Base-by-base conservation (phyloP, 495 filamentous ascomycete species). In the Annulohypoxylon nitens region DNA sequence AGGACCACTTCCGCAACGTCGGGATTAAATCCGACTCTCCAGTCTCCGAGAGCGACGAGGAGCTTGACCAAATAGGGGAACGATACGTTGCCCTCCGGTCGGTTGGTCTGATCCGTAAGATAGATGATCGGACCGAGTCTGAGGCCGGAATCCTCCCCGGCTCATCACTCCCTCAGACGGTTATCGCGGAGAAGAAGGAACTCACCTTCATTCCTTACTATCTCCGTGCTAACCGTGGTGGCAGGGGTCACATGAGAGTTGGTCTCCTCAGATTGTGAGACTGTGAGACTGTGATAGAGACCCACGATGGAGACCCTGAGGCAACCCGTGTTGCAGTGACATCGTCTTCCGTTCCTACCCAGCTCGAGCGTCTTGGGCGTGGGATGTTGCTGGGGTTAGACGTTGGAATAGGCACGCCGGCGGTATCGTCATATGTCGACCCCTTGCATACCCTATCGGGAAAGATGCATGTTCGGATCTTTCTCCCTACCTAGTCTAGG, bases 1-100 rank as follows among this genome's bases (percentile, higher is more conserved):
- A 81, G 33, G 79, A 87, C 70, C 88, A 90, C 78, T 88, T 89
- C 79, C 86, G 86, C 79, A 82, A 82, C 34, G 71, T 85, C 39
- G 81, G 79, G 41, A 77, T 85, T 60, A 54, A 76, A 36, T 69
- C 79, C 37, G 80, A 79, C 59, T 76, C 77, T 47, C 74, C 74
- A n/a, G 74, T 80, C 16, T 64, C 51, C 20, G 82, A 82, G 47
- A 73, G 78, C 53, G 70, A 76, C 37, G 74, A 81, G 18, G 78
- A 58, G 60, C 69, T 81, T 11, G 75, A 74, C 61, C 65, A 76
- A 57, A 68, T 72, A 34, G 71, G 75, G 50, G 81, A 82, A 71
- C 57, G 68, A 39, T 82, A 78, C 67, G 54, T 83, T 43, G 75
- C 67, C 14, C 77, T 83, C 55, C 73, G 70, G 50, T 75, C 76